A percentile compares a stretch with the other conserved stretches of the same genome.
Conservation (phyloP, 345 rosid genomes). For the Reutealis trisperma region DNA sequence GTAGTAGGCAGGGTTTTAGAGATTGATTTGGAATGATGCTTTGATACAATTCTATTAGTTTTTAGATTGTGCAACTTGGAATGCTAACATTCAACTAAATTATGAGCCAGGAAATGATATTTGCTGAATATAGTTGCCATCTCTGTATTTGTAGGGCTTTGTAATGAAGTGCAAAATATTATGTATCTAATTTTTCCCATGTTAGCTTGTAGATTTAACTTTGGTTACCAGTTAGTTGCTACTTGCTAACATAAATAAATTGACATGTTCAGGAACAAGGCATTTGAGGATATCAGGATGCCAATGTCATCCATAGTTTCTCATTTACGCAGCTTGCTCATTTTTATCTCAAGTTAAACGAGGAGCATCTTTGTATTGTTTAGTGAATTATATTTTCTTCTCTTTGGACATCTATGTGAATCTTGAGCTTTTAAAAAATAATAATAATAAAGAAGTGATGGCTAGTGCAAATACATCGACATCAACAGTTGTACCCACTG, state of each 20-base stretch:
- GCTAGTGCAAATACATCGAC: conserved; percentile 22
- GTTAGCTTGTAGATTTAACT: neutral
- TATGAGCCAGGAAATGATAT: neutral
- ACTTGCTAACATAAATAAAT: neutral
- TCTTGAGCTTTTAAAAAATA: neutral
- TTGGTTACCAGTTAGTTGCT: neutral
- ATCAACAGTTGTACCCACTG: conserved; percentile 5
- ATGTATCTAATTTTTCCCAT: neutral
- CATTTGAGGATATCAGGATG: neutral
- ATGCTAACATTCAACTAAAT: neutral
- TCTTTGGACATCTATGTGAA: neutral
- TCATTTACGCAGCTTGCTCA: neutral
- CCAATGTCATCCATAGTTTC: neutral
- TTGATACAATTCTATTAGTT: neutral
- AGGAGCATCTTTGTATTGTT: neutral
- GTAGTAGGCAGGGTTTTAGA: neutral
- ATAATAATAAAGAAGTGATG: conserved; percentile 12
- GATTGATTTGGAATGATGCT: neutral
- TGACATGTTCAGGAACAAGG: neutral
- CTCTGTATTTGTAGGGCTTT: neutral
- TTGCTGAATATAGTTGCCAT: neutral
- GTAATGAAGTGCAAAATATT: neutral
- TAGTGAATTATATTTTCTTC: neutral
- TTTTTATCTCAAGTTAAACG: neutral
- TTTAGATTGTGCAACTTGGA: neutral